These are phyloP conservation scores for Neurospora sp. DNA, from an alignment of 495 filamentous ascomycete genomes.

Conservation along the genomic window DNA sequence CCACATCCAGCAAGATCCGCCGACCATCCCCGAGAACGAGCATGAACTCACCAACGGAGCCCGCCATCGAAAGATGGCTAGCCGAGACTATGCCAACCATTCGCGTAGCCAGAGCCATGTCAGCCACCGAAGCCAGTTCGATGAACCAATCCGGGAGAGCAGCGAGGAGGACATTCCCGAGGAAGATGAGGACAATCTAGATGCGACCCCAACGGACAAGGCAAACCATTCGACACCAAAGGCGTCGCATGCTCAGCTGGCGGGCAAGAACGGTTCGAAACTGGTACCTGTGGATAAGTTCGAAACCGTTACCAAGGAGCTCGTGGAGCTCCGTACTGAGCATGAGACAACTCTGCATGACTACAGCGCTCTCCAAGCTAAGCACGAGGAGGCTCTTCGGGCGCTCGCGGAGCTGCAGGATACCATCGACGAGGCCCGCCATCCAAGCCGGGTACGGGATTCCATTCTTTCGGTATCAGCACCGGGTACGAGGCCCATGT, in stretches of 20 bases:
- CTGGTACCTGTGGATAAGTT: slow-evolving; percentile 81
- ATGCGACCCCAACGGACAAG: slow-evolving; percentile 17
- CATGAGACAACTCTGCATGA: slow-evolving; percentile 78
- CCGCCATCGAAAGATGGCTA: slow-evolving; percentile 30
- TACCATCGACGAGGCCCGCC: slow-evolving; percentile 70
- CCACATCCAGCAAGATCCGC: slow-evolving; percentile 56
- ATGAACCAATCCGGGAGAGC: slow-evolving; percentile 43
- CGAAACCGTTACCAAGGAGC: slow-evolving; percentile 82
- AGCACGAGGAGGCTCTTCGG: slow-evolving; percentile 83
- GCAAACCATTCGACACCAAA: slow-evolving; percentile 21
- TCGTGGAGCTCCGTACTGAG: slow-evolving; percentile 79
- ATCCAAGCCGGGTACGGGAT: slow-evolving; percentile 43
- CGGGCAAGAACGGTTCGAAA: slow-evolving; percentile 28
- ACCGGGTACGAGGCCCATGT: slow-evolving; percentile 57
- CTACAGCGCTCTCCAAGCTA: slow-evolving; percentile 70
- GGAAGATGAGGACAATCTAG: slow-evolving; percentile 20
- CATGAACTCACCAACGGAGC: slow-evolving; percentile 24
- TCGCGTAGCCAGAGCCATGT: slow-evolving; percentile 40
- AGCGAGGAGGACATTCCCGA: slow-evolving; percentile 23
- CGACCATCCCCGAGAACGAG: slow-evolving; percentile 23
- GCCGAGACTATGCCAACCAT: slow-evolving; percentile 34
- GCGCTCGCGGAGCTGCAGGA: slow-evolving; percentile 78
- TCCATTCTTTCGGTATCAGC: slow-evolving; percentile 46
- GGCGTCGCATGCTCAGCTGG: slow-evolving; percentile 13
- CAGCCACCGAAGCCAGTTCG: slow-evolving; percentile 38